Percentiles rank a stretch among this genome's conserved stretches.
Evolutionary conservation across 116 monocot genomes (phyloP).

Genomic region (Cymodocea nodosa): DNA sequence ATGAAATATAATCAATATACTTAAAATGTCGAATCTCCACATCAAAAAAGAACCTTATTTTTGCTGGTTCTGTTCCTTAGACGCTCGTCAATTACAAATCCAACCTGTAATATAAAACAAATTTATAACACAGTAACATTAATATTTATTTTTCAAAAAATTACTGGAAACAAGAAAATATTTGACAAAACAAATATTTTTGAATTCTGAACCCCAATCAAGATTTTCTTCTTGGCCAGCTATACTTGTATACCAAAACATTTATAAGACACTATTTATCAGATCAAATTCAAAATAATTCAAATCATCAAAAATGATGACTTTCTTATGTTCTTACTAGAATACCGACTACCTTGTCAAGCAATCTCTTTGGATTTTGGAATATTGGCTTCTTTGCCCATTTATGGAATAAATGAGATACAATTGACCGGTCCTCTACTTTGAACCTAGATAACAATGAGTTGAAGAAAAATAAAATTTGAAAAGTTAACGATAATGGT

Average conservation of each 20-base stretch:
- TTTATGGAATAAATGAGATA: conserved; percentile 83
- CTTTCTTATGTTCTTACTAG: no score
- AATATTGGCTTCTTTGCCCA: conserved; percentile 88
- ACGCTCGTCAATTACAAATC: conserved; percentile 85
- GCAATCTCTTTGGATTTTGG: conserved; percentile 65
- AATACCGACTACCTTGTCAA: conserved; percentile 60
- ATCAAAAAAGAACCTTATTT: conserved; percentile 44
- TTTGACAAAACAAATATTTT: no score
- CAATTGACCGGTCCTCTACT: conserved; percentile 51
- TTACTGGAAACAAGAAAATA: no score
- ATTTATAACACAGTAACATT: not conserved
- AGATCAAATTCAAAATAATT: no score
- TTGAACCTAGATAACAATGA: conserved; percentile 35
- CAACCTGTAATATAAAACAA: conserved; percentile 28
- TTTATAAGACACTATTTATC: no score
- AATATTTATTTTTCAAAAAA: no score
- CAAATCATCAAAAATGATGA: no score
- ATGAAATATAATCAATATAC: no score
- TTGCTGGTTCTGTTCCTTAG: conserved; percentile 56
- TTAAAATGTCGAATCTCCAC: no score
- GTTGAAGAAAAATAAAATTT: not conserved
- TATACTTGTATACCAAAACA: no score
- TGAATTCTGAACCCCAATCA: no score
- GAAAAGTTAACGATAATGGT: not conserved
- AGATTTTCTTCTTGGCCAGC: no score